Base-by-base conservation (phyloP, 2,329 filamentous ascomycete species). In the Aaosphaeria arxii region DNA sequence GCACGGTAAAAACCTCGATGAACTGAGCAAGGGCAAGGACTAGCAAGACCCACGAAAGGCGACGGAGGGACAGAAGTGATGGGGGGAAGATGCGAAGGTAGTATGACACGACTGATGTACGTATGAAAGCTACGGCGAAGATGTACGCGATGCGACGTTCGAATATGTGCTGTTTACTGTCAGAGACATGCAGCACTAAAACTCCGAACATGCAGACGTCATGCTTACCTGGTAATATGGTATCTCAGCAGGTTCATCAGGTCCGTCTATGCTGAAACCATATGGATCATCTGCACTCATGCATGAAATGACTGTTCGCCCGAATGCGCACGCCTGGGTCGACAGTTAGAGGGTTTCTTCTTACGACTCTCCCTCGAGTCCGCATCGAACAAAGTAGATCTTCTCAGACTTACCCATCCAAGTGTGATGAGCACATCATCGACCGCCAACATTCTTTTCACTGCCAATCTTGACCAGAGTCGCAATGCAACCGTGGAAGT, bases 61-160 rank as follows among this genome's bases (percentile, higher is more conserved):
- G 45, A 17, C 58, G 57, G 1, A 63, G 56, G 2, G 47, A 53
- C 9, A 36, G 4, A 39, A 63, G 36, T 5, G 52, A 45, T 3
- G 46, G 47, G 1, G 67, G 67, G 42, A 71, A 71, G 29, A 71
- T 66, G 41, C 69, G 62, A 5, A 70, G 53, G 43, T 70, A 66
- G 49, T 71, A 70, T 28, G 62, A 50, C 7, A 71, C 45, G 13
- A 72, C 50, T 5, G 69, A 71, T 31, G 66, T 57, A 32, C 67
- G 67, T 24, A 58, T 65, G 4, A 70, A 54, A 3, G 61, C 57
- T 2, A 67, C 58, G n/a, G 64, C 56, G 30, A 62, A 55, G 31
- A 70, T 62, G 52, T 71, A 71, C 32, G 66, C 61, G n/a, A 71
- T 60, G 7, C 62, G 58, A 5, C 62, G 57, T 30, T 58, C 57